Base-by-base conservation (phyloP, 2,329 filamentous ascomycete species). In the Pezicula neosporulosa region DNA sequence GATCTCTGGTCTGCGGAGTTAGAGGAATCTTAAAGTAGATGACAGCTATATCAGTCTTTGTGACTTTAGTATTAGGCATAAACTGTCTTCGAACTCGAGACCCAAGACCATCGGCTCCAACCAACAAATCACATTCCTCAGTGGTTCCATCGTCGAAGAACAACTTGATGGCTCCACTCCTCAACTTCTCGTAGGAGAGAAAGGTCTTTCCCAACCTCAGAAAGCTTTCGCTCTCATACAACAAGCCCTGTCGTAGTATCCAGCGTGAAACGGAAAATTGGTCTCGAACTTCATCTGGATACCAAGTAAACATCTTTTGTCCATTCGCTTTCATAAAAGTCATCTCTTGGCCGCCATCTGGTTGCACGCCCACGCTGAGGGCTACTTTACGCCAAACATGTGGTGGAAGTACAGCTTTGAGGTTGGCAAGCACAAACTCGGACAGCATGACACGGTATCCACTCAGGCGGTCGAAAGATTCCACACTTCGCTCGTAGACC, bases 41-140 rank as follows among this genome's bases (percentile, higher is more conserved):
- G 10, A 62, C 58, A 4, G 56, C 56, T 9, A 63, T 16, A 39
- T 57, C 57, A 4, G 54, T 50, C 3, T 54, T 41, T 19, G 46
- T 47, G 15, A 62, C 54, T 21, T 18, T 57, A 3, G 59, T 47
- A n/a, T 52, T 37, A 1, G 62, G 62, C 15, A 64, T 44, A 10
- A 64, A 48, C 39, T 63, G 62, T 44, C 63, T 71, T 16, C 78
- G 70, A 2, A 74, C 74, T 28, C 69, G 72, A 1, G 79, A 83
- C 5, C 72, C 67, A 41, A 77, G 71, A 0, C 81, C 81, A 52
- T 84, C 81, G 3, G 80, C 78, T 6, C 75, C 79, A 39, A 83
- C 72, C 0, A 83, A 55, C 0, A 83, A 60, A 56, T 83, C 79
- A 45, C 71, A 83, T 1, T 58, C 62, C 8, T 71, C 69, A 0